phyloP scores from a whole-genome alignment of 495 filamentous ascomycete species.

The Platismatia glauca region DNA sequence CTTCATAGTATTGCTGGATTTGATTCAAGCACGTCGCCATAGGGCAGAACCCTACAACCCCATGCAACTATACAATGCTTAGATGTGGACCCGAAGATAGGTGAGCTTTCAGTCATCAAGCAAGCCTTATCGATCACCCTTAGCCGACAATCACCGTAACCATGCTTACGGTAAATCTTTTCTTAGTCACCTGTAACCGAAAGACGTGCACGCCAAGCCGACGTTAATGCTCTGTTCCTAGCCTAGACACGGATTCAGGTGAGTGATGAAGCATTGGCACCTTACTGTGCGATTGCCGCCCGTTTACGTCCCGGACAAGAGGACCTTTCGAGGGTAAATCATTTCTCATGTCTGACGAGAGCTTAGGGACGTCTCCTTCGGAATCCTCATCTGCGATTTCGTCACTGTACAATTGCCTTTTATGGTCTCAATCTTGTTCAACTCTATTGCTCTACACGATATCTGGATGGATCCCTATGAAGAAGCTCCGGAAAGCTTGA shows the following conservation, averaged over 20 bases:
- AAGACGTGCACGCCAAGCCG: not conserved
- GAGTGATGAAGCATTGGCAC: not conserved
- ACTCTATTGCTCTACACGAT: not conserved
- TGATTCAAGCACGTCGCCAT: not conserved
- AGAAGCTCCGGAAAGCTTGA: not conserved
- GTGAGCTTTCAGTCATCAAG: slow-evolving; percentile 10
- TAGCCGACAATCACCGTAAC: not conserved
- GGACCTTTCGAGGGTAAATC: not conserved
- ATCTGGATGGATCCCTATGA: not conserved
- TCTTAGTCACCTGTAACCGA: not conserved
- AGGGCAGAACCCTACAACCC: not conserved
- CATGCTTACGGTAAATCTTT: not conserved
- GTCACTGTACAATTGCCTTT: not conserved
- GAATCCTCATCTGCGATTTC: not conserved
- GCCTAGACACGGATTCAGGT: not conserved
- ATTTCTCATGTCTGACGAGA: not conserved
- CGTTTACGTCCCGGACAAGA: not conserved
- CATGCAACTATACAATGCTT: not conserved
- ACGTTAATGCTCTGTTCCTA: not conserved
- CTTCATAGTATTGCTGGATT: not conserved
- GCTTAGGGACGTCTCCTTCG: not conserved
- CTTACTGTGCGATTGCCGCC: not conserved
- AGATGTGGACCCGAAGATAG: not conserved
- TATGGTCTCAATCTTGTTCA: not conserved
- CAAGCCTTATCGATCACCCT: not conserved